Evolutionary conservation across 1,284 basidiomycete genomes (phyloP), one percentile per base, ranked within the genome.

Genomic region (Irpex sp.): DNA sequence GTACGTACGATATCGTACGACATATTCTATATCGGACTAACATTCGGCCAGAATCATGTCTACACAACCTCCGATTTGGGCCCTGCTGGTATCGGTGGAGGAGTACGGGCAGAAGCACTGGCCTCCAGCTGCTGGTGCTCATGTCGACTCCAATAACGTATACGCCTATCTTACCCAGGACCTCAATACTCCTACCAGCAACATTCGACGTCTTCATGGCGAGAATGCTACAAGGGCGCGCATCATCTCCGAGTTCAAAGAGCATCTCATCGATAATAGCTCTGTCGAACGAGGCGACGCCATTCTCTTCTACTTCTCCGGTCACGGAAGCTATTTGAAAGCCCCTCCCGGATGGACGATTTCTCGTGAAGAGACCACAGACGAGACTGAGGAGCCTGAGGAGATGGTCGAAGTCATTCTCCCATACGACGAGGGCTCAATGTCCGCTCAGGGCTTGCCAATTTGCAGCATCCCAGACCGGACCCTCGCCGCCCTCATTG

Each of bases 221-320:
- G 42, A 33, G 12, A n/a, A 52, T 36, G 62, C 64, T 6, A 61
- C 60, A 5, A 49, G 64, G 2, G 18, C 3, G 4, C n/a, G 21
- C 10, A 65, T 65, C 56, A 57, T 65, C 33, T 5, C 33, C 21
- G 52, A 21, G 16, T 58, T 65, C 42, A 18, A 58, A 12, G 18
- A 14, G 8, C 62, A 65, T 58, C 63, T 65, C 19, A 61, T 63
- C 55, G n/a, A 58, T 19, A 65, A 65, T 47, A 18, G 18, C 3
- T 16, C 6, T 21, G 59, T 65, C 14, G 16, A 56, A n/a, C 19
- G 48, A 4, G 64, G 60, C n/a, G 64, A 63, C 48, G 39, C 33
- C 16, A 49, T 65, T 42, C 5, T 65, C 4, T 62, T 65, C 39
- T 39, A 58, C 52, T 65, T 57, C 56, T 61, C 64, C 8, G 64